A percentile compares a stretch with the other conserved stretches of the same genome.
These are phyloP conservation scores for Globisporangium rhizosaccharum DNA, from an alignment of 352 stramenopile genomes.

Conservation along the genomic window DNA sequence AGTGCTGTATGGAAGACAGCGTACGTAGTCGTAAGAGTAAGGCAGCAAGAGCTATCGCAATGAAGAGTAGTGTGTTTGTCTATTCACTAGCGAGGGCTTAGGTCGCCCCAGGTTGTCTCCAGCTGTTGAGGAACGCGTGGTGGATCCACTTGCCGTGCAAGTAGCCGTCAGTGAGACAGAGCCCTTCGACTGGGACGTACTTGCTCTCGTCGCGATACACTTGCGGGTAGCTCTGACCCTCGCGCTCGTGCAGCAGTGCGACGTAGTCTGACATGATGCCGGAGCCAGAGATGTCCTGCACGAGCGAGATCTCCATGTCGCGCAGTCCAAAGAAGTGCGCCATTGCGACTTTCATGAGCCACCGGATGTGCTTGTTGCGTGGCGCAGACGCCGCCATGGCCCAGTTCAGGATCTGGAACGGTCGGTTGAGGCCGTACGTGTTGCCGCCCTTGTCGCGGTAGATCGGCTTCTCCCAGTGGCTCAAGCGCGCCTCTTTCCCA, in stretches of 20 bases:
- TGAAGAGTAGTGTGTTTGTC: not conserved
- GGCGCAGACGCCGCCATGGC: slow-evolving; percentile 10
- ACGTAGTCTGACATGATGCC: slow-evolving; percentile 17
- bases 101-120: not conserved
- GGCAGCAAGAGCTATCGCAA: not conserved
- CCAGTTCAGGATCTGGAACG: slow-evolving; percentile 18
- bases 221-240: slow-evolving; percentile 6
- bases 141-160: slow-evolving; percentile 5
- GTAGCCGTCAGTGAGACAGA: slow-evolving; percentile 5
- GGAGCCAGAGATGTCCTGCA: slow-evolving; percentile 17
- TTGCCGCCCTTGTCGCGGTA: not conserved
- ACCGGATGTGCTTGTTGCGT: slow-evolving; percentile 12
- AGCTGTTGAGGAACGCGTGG: slow-evolving; percentile 2
- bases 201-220: slow-evolving; percentile 3
- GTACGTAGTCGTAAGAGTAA: no score
- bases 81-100: not conserved
- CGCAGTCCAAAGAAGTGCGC: slow-evolving; percentile 12
- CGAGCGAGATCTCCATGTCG: slow-evolving; percentile 10
- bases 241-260: slow-evolving; percentile 11
- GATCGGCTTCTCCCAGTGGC: not conserved
- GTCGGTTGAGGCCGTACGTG: slow-evolving; percentile 7
- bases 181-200: slow-evolving; percentile 1
- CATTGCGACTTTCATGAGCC: slow-evolving; percentile 6
- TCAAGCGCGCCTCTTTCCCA: slow-evolving; percentile 10
- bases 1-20: no score